Evolutionary conservation across 1,284 basidiomycete genomes (phyloP), one percentile per base, ranked within the genome.

Genomic region (Puccinia horiana): DNA sequence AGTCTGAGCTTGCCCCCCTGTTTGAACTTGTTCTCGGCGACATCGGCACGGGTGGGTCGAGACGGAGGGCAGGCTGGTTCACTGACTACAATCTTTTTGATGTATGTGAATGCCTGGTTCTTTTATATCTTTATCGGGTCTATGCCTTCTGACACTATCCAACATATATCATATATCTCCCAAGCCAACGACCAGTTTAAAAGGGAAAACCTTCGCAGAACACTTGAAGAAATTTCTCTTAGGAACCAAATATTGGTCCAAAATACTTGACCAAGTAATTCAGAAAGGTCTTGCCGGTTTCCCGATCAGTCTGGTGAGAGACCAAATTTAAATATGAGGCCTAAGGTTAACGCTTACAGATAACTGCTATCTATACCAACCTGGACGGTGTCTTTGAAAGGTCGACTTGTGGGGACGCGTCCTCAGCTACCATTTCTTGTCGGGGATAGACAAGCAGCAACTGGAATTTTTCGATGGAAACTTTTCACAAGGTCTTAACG

Each of bases 351-450:
- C 26, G 44, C 35, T 49, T 37, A 52, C 61, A 40, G 18, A 40
- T 40, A 18, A 6, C 58, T 26, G 29, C 32, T 61, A 61, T 61
- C 11, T 61, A 61, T 16, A 61, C 58, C 29, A 61, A 61, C 61
- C 61, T 35, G 58, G 32, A 18, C n/a, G 32, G 61, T 54, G 35
- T 42, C 37, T n/a, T 54, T 29, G 5, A 29, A 35, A 75, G 72
- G 72, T 81, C 37, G 79, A 81, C 44, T 74, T 81, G 56, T 81
- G 79, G 79, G 79, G 79, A 47, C 67, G 79, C 20, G 61, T 81
- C n/a, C 69, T 81, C 5, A 81, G 79, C 70, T 74, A 81, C 32
- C 79, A 81, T 65, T 81, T 81, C 52, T 52, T 81, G 49, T 61
- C 47, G n/a, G 69, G 56, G 23, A 18, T 72, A 40, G 72, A 75